These are phyloP conservation scores for Fereydounia khargensis DNA, from an alignment of 1,284 basidiomycete genomes.

Conservation along the genomic window DNA sequence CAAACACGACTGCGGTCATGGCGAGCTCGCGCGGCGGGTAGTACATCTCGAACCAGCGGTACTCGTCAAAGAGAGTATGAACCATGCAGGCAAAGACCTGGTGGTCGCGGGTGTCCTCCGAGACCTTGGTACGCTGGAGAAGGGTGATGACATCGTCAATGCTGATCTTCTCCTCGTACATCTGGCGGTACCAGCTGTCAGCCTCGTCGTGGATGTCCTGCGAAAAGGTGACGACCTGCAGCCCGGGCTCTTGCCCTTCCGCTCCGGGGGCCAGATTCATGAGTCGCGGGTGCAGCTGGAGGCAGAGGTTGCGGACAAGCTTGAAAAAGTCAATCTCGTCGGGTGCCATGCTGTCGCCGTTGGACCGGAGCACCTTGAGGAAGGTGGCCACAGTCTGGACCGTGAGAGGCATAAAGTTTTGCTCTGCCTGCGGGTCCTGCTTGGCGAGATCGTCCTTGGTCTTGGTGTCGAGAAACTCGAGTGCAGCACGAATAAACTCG, in stretches of 20 bases:
- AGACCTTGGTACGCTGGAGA: conserved; percentile 80
- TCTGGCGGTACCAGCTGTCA: conserved; percentile 92
- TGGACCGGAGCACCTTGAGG: conserved; percentile 49
- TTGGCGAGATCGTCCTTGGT: conserved; percentile 52
- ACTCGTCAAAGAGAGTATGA: conserved; percentile 99
- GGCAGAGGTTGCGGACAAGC: conserved; percentile 86
- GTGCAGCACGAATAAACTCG: conserved; percentile 74
- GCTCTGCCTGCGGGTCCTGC: conserved; percentile 53
- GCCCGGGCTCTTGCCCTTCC: conserved; percentile 84
- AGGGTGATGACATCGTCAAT: conserved; percentile 90
- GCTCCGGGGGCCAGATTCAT: conserved; percentile 86
- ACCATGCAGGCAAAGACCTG: conserved; percentile 98
- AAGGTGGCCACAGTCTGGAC: conserved; percentile 53
- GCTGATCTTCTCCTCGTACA: conserved; percentile 88
- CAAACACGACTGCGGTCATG: conserved; percentile 95
- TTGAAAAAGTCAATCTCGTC: conserved; percentile 85
- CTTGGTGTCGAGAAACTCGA: conserved; percentile 54
- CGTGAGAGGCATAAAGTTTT: conserved; percentile 50
- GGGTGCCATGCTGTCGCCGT: conserved; percentile 58
- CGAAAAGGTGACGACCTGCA: conserved; percentile 82
- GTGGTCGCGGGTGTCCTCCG: conserved; percentile 79
- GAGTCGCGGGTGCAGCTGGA: conserved; percentile 92
- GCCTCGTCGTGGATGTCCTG: conserved; percentile 81
- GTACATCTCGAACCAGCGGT: conserved; percentile 92
- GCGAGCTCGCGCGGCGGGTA: conserved; percentile 91